Conservation (phyloP, 163 green algal genomes). For the Trebouxia gelatinosa region DNA sequence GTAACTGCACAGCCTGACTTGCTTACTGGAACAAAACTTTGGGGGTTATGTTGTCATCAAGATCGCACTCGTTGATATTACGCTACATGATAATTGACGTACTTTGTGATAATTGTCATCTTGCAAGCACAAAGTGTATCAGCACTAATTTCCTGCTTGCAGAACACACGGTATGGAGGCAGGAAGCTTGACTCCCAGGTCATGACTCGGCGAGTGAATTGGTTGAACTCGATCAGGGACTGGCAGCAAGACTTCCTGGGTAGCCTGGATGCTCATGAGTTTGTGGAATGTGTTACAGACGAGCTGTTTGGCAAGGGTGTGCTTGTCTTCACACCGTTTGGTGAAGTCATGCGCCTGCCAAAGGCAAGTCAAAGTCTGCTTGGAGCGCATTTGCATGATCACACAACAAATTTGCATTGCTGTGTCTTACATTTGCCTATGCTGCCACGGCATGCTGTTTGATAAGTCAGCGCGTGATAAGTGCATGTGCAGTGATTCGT, state of each 20-base stretch:
- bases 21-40: too few species aligned
- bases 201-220: conserved; percentile 59
- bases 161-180: conserved; percentile 9
- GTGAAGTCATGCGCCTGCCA: conserved; percentile 76
- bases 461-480: too few species aligned
- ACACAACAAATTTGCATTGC: not conserved
- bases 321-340: conserved; percentile 84
- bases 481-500: too few species aligned
- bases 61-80: too few species aligned
- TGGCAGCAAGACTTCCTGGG: conserved; percentile 80
- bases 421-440: not conserved
- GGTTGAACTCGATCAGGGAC: conserved; percentile 73
- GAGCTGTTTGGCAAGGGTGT: conserved; percentile 69
- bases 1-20: too few species aligned
- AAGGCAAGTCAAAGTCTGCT: conserved; percentile 53
- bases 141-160: too few species aligned
- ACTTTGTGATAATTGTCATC: too few species aligned
- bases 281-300: conserved; percentile 86
- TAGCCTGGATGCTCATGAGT: conserved; percentile 71
- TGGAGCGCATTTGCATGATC: not conserved
- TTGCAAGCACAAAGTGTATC: too few species aligned
- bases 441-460: not conserved
- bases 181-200: conserved; percentile 32
- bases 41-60: too few species aligned
- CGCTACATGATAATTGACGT: too few species aligned